Base-by-base conservation (phyloP, 2,329 filamentous ascomycete genomes). In the Cladosporium sp. region DNA sequence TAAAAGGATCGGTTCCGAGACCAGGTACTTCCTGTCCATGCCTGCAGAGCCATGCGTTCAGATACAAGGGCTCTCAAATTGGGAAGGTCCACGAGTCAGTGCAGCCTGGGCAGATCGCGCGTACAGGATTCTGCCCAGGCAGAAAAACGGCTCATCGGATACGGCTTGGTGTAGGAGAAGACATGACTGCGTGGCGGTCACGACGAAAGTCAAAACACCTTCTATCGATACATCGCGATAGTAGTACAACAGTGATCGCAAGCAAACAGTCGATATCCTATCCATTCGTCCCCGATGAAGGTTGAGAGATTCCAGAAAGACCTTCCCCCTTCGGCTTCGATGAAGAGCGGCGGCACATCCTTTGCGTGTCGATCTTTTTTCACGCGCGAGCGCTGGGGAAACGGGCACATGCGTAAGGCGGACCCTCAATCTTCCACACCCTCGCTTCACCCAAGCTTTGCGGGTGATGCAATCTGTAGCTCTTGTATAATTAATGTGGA, bases 381-480 rank as follows among this genome's bases (percentile, higher is more conserved):
- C 41, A 24, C n/a, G 8, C n/a, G 30, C 30, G 30, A 32, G 30
- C 30, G 51, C 28, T 54, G 51, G 51, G 51, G 51, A 32, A 32
- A 32, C 3, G 34, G 34, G 28, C 51, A 54, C 26, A 54, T 30
- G 26, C 28, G 49, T 24, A 47, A 21, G 49, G 49, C 49, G 49
- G 49, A 52, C 49, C 49, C 49, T 52, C 49, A 26, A 26, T 30
- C 30, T 21, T 34, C 28, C 55, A 36, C 28, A 6, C n/a, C 54
- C 11, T n/a, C 30, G 54, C 34, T 36, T n/a, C 18, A 47, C 55
- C 38, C 15, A 64, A 44, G 51, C 51, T 64, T 58, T 55, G 51
- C 36, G 59, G 59, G 59, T 62, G 59, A 62, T 62, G 59, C 59
- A 62, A 62, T 61, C 38, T 10, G 38, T 5, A 21, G n/a, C 58